These are phyloP conservation scores for Botrytis aclada DNA, from an alignment of 2,329 filamentous ascomycete species.

Conservation along the genomic window DNA sequence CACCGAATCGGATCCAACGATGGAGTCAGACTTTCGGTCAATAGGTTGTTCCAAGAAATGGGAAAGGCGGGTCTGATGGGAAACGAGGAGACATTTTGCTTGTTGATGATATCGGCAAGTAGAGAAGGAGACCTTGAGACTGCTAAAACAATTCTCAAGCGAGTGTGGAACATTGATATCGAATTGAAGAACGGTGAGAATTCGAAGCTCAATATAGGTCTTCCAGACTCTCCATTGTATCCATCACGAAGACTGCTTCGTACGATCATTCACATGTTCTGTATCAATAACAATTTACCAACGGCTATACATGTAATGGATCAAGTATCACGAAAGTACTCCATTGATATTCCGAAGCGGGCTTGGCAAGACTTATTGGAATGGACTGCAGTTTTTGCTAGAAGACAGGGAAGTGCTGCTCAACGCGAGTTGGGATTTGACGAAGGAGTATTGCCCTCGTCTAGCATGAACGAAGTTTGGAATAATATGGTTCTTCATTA, in stretches of 20 bases:
- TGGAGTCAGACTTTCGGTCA: constrained; percentile 27
- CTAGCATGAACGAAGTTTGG: constrained; percentile 32
- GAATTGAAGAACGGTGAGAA: constrained; percentile 20
- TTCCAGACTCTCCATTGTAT: constrained; percentile 50
- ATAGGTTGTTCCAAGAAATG: constrained; percentile 48
- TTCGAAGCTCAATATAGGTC: constrained; percentile 37
- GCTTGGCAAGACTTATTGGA: constrained; percentile 67
- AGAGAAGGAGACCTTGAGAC: constrained; percentile 50
- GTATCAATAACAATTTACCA: constrained; percentile 61
- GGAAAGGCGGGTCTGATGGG: constrained; percentile 42
- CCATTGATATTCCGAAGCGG: constrained; percentile 52
- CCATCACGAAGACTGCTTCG: constrained; percentile 60
- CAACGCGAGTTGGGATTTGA: background rate
- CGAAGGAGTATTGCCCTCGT: constrained; percentile 25
- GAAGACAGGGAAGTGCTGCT: constrained; percentile 13
- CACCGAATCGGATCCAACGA: constrained; percentile 26
- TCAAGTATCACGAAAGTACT: constrained; percentile 58
- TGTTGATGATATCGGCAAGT: constrained; percentile 50
- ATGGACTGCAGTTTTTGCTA: constrained; percentile 60
- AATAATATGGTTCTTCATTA: constrained; percentile 35
- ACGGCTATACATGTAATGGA: constrained; percentile 59
- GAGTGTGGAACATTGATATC: constrained; percentile 50
- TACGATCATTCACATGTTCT: constrained; percentile 65
- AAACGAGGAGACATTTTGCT: constrained; percentile 52
- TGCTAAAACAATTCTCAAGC: constrained; percentile 47